A percentile compares a stretch with the other conserved stretches of the same genome.
Conservation (phyloP, 1,284 basidiomycete species). For the Apiotrichum porosum region DNA sequence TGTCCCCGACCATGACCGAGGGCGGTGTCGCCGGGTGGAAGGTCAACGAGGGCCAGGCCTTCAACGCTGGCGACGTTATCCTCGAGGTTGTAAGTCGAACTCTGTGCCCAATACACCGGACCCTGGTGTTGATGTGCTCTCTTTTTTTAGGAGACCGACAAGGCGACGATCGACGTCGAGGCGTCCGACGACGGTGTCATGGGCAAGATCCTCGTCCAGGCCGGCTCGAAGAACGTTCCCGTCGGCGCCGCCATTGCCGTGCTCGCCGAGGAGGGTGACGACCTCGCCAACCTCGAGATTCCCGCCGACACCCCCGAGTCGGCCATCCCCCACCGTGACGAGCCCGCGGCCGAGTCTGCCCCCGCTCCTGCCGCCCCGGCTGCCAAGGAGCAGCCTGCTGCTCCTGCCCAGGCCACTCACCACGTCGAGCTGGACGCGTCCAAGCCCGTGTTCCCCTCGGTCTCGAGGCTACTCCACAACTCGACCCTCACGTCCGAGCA, state of each 20-base stretch:
- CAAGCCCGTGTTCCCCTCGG: constrained; percentile 44
- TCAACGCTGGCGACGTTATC: constrained; percentile 79
- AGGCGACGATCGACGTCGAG: constrained; percentile 99
- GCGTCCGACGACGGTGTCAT: constrained; percentile 93
- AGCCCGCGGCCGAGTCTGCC: neutral
- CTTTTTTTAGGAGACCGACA: constrained; percentile 82
- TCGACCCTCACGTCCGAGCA: constrained; percentile 45
- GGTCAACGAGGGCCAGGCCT: constrained; percentile 79
- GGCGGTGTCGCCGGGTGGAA: constrained; percentile 93
- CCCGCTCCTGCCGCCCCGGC: constrained; percentile 4
- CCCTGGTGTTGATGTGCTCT: too few species aligned
- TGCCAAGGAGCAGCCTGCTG: constrained; percentile 1
- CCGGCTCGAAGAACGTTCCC: constrained; percentile 77
- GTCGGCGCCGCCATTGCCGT: constrained; percentile 88
- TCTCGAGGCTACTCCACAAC: constrained; percentile 42
- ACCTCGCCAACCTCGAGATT: constrained; percentile 75
- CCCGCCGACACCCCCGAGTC: constrained; percentile 52
- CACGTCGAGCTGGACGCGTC: constrained; percentile 38
- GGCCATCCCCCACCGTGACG: constrained; percentile 4
- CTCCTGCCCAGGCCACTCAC: constrained; percentile 9
- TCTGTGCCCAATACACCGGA: too few species aligned
- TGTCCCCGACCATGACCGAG: constrained; percentile 99
- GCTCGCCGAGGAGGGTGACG: constrained; percentile 93
- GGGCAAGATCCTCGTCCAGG: constrained; percentile 80
- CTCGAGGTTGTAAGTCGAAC: constrained; percentile 83